These are phyloP conservation scores for Cotoneaster glaucophyllus DNA, from an alignment of 306 rosid species.

Conservation along the genomic window DNA sequence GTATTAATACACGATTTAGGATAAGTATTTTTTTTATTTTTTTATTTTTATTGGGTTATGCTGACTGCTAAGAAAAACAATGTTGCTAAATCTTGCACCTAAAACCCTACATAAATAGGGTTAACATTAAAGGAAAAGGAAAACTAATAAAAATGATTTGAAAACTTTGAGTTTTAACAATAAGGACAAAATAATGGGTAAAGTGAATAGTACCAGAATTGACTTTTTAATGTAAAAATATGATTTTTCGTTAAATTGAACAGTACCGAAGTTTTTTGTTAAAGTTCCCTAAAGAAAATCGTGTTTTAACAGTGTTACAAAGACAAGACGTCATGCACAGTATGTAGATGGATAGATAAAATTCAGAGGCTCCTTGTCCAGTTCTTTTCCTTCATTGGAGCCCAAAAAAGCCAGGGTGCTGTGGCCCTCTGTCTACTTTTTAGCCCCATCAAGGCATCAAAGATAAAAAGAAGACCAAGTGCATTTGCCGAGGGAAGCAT, in stretches of 20 bases:
- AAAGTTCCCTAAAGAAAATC: too few relatives aligned
- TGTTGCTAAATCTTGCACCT: background rate
- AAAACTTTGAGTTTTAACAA: too few relatives aligned
- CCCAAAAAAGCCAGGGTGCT: conserved; percentile 19
- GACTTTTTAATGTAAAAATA: too few relatives aligned
- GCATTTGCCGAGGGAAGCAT: conserved; percentile 2
- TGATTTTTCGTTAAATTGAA: too few relatives aligned
- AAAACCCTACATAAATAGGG: background rate
- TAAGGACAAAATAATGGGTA: too few relatives aligned
- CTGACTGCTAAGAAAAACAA: background rate
- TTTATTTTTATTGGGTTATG: background rate
- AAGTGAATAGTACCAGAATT: too few relatives aligned
- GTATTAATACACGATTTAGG: background rate
- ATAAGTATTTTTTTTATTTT: background rate
- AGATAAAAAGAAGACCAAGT: background rate
- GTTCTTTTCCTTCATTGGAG: background rate
- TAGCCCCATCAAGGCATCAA: conserved; percentile 7
- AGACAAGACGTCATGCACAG: background rate
- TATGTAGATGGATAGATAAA: too few relatives aligned
- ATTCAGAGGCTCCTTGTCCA: background rate
- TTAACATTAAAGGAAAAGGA: background rate
- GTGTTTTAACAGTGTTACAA: too few relatives aligned
- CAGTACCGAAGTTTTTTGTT: too few relatives aligned
- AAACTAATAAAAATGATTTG: too few relatives aligned
- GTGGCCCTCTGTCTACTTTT: conserved; percentile 25